phyloP scores from a whole-genome alignment of 1,284 basidiomycete genomes.

The Pisolithus thermaeus region DNA sequence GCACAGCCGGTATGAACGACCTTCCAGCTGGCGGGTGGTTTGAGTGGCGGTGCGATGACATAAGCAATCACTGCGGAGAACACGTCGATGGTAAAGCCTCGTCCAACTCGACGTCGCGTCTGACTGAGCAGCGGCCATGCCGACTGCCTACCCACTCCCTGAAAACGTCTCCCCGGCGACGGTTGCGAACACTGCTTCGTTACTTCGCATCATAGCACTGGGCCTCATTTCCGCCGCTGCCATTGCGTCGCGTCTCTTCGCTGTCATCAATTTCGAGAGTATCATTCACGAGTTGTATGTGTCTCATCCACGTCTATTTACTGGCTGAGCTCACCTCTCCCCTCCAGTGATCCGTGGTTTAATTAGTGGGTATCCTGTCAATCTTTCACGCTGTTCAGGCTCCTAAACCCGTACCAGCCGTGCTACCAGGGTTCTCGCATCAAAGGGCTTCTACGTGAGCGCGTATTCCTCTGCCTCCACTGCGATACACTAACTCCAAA shows the following conservation, averaged over 20 bases:
- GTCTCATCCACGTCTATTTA: not conserved
- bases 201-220: slow-evolving; percentile 83
- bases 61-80: not conserved
- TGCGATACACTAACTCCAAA: slow-evolving; percentile 6
- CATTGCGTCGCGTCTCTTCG: slow-evolving; percentile 93
- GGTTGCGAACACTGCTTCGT: slow-evolving; percentile 75
- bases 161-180: slow-evolving; percentile 62
- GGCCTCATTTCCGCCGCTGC: slow-evolving; percentile 89
- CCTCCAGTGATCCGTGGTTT: slow-evolving; percentile 89
- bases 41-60: not conserved
- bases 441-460: slow-evolving; percentile 91
- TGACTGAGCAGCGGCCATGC: slow-evolving; percentile 40
- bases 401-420: slow-evolving; percentile 51
- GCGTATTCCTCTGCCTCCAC: not conserved
- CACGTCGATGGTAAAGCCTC: not conserved
- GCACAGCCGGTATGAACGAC: not conserved
- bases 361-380: slow-evolving; percentile 67
- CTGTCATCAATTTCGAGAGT: slow-evolving; percentile 97
- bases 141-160: slow-evolving; percentile 64
- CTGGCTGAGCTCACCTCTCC: slow-evolving; percentile 8
- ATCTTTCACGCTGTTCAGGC: not conserved
- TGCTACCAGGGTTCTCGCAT: slow-evolving; percentile 82
- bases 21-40: not conserved
- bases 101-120: not conserved
- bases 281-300: slow-evolving; percentile 98